Base-by-base conservation (phyloP, 768 basidiomycete species). In the Leccinum pellstonianum region DNA sequence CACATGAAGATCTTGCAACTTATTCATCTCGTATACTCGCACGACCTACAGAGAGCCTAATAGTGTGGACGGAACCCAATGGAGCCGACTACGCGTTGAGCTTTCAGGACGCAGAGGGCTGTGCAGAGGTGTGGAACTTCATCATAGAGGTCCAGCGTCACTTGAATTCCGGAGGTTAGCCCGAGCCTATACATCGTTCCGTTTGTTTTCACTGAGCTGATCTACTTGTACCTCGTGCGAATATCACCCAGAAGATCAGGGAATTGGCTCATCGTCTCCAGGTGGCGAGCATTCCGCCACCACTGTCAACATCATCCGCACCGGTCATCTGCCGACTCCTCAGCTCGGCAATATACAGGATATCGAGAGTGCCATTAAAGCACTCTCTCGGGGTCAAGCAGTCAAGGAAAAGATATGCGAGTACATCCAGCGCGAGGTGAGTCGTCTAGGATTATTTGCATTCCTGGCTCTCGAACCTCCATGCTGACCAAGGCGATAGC, bases 61-160 rank as follows among this genome's bases (percentile, higher is more conserved):
- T 99, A 66, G 96, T 98, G 19, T 99, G 97, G 97, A 98, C 96
- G 4, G 96, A 98, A 72, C 91, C 93, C 1, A 89, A 92, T 63
- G 92, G 93, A 29, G 86, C 90, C 38, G 97, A 99, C 74, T 95
- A 97, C 70, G 96, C 96, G 2, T 80, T 99, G 55, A 96, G 94
- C 67, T 99, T 99, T 67, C 96, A 98, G 70, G 96, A 98, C 66
- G 85, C 92, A 1, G 92, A 94, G 62, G 97, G 95, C 31, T 99
- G 96, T 66, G 82, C 87, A 33, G 95, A 98, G 77, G 92, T 98
- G 52, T 99, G 97, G 96, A 91, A 90, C 67, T 99, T 98, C 73
- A 96, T 99, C 66, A 77, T 83, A 62, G 93, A 96, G 69, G 93
- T 98, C 33, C 93, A 95, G 73, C 82, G 86, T 60, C 93, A 95